These are phyloP conservation scores for Neopestalotiopsis rosae DNA, from an alignment of 2,329 filamentous ascomycete genomes.

Conservation along the genomic window DNA sequence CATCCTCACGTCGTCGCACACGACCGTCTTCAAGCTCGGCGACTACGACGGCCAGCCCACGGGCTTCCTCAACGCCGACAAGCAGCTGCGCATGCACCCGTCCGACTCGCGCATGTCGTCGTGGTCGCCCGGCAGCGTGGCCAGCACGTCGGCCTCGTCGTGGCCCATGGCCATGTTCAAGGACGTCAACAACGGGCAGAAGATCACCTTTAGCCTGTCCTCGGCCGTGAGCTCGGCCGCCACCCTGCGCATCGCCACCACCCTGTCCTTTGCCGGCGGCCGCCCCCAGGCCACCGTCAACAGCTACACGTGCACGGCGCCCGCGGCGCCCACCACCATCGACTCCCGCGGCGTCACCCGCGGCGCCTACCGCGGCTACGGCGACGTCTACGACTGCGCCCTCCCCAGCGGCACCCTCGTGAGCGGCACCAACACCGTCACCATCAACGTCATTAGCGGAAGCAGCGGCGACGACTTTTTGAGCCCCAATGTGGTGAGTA, in stretches of 20 bases:
- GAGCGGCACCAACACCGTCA: constrained; percentile 58
- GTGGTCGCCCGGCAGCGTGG: constrained; percentile 58
- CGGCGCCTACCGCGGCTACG: constrained; percentile 61
- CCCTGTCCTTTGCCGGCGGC: constrained; percentile 59
- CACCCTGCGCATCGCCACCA: constrained; percentile 62
- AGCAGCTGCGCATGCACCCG: constrained; percentile 64
- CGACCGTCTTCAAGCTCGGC: constrained; percentile 59
- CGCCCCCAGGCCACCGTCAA: constrained; percentile 51
- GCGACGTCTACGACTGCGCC: constrained; percentile 59
- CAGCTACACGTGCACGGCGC: constrained; percentile 35
- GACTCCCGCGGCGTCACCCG: constrained; percentile 62
- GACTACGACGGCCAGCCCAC: constrained; percentile 61
- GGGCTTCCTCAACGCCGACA: constrained; percentile 63
- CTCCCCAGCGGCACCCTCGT: constrained; percentile 56
- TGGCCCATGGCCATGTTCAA: constrained; percentile 66
- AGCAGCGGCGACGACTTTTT: constrained; percentile 52
- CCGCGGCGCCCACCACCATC: constrained; percentile 49
- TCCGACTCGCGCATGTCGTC: constrained; percentile 57
- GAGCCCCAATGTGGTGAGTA: constrained; percentile 51
- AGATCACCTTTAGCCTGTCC: constrained; percentile 47
- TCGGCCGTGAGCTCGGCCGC: constrained; percentile 47
- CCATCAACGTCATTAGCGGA: constrained; percentile 56
- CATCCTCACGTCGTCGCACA: constrained; percentile 42
- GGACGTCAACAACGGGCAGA: constrained; percentile 48
- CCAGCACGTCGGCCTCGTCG: constrained; percentile 47